Evolutionary conservation across 495 filamentous ascomycete genomes (phyloP), one percentile per base, ranked within the genome.

Genomic region (Xylaria flabelliformis): DNA sequence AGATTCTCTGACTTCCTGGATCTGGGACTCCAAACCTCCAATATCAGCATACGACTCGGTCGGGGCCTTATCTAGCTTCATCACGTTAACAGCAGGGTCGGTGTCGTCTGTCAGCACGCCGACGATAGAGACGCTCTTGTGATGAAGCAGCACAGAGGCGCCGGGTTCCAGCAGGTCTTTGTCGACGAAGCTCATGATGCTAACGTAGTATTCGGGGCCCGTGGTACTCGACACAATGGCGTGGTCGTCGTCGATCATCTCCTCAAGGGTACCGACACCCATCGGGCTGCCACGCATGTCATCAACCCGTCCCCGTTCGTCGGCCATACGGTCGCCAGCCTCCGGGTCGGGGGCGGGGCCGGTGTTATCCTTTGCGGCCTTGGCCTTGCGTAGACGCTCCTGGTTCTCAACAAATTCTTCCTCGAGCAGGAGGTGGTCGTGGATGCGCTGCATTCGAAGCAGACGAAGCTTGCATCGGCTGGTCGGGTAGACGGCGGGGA

Each of bases 141-240:
- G 96, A 78, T 99, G 96, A 59, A 99, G 85, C 39, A 99, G 85
- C 70, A 99, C 95, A 78, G 94, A 97, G 21, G 96, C 95, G 66
- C 96, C 96, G 6, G 96, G 96, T 81, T 99, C 96, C 19, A 99
- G 89, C 13, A 99, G 88, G 77, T 99, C 96, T 83, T 99, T 99
- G 85, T 99, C 96, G 50, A 99, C 96, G 76, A 99, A 99, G 51
- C 95, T 98, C 96, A 99, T 99, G 88, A 99, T 99, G 64, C 94
- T 97, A 71, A 99, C 96, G 80, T 99, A 99, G 85, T 98, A 99
- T 81, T 99, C 96, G 2, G 96, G 97, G 0, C 96, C 96, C 15
- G 97, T 98, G 4, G 97, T 95, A 80, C 94, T 97, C 12, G 94
- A 97, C 53, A 99, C 97, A 78, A 99, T 99, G 70, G 96, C 96